Conservation (phyloP, 2,329 filamentous ascomycete genomes). For the Colletotrichum cuscutae region DNA sequence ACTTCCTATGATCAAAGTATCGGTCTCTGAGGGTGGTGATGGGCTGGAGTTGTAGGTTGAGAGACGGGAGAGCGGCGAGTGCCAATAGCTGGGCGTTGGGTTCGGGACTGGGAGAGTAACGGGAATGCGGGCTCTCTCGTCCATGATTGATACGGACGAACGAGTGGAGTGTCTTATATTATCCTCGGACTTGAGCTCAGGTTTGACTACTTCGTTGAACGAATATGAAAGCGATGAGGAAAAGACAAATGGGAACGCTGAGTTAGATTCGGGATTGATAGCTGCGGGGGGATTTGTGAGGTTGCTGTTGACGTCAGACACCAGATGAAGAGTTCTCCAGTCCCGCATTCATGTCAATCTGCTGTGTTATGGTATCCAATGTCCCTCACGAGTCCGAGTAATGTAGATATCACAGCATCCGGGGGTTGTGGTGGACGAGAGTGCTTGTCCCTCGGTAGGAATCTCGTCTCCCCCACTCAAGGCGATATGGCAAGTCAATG, state of each 20-base stretch:
- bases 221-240: background rate
- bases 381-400: background rate
- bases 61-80: conserved; percentile 50
- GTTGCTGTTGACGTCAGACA: background rate
- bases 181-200: background rate
- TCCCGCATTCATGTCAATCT: background rate
- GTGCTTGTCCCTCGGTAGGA: background rate
- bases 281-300: background rate
- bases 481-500: background rate
- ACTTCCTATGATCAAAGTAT: conserved; percentile 65
- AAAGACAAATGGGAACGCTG: background rate
- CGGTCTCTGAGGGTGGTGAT: conserved; percentile 49
- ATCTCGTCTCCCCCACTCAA: background rate
- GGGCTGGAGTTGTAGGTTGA: conserved; percentile 35
- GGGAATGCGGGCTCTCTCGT: conserved; percentile 17
- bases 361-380: background rate
- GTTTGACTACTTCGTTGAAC: background rate
- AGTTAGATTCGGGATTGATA: background rate
- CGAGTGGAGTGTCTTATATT: background rate
- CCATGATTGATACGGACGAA: conserved; percentile 2
- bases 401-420: background rate
- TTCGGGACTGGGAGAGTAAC: conserved; percentile 48
- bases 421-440: background rate
- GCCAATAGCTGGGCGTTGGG: conserved; percentile 59
- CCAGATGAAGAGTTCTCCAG: background rate